A percentile compares a stretch with the other conserved stretches of the same genome.
These are phyloP conservation scores for Botrytis squamosa DNA, from an alignment of 2,329 filamentous ascomycete genomes.

Conservation along the genomic window DNA sequence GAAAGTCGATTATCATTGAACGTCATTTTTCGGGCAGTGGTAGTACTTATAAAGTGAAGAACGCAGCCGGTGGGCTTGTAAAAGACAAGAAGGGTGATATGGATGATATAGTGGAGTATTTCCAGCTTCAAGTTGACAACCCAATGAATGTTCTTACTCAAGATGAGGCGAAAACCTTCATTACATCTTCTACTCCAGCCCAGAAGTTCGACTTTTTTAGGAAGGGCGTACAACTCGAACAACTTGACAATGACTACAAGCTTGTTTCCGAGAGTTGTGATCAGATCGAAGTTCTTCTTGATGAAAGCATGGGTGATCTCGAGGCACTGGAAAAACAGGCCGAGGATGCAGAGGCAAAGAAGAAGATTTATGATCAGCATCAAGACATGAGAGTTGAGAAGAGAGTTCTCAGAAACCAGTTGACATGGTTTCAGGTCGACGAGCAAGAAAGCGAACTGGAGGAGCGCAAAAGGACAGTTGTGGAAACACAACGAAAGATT, in stretches of 20 bases:
- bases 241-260: constrained; percentile 87
- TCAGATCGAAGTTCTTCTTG: constrained; percentile 63
- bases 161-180: constrained; percentile 89
- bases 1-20: constrained; percentile 84
- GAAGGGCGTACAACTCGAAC: constrained; percentile 89
- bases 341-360: constrained; percentile 62
- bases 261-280: constrained; percentile 78
- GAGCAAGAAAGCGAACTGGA: constrained; percentile 63
- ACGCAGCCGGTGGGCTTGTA: constrained; percentile 64
- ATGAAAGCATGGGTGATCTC: constrained; percentile 62
- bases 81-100: constrained; percentile 72
- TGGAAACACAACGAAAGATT: constrained; percentile 41
- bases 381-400: constrained; percentile 62
- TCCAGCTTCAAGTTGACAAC: constrained; percentile 91
- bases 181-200: constrained; percentile 76
- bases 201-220: constrained; percentile 98
- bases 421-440: constrained; percentile 85
- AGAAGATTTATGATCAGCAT: constrained; percentile 65
- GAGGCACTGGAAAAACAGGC: constrained; percentile 55
- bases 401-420: constrained; percentile 60
- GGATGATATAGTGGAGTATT: constrained; percentile 91
- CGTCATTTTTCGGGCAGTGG: constrained; percentile 72
- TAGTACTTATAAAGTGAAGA: constrained; percentile 87
- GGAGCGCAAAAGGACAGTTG: constrained; percentile 42
- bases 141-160: constrained; percentile 94